Base-by-base conservation (phyloP, 768 basidiomycete genomes). In the Termitomyces sp. region DNA sequence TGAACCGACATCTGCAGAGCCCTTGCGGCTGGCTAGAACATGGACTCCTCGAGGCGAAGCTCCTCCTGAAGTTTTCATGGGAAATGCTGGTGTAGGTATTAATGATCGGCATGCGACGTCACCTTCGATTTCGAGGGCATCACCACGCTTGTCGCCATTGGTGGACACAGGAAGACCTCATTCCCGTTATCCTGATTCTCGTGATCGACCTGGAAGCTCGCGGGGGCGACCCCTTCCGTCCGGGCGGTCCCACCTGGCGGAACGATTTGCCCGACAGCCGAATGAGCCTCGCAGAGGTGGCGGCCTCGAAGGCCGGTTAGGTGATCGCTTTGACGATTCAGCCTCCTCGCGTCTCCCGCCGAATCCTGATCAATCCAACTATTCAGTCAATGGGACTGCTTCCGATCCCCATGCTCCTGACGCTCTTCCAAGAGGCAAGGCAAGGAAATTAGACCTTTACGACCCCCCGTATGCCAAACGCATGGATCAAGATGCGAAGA, bases 41-140 rank as follows among this genome's bases (percentile, higher is more conserved):
- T 65, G 65, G 64, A 60, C 58, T 14, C 64, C 63, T 34, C 61
- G 62, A 32, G 62, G 62, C 44, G 57, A 44, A n/a, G 51, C 66
- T 15, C 65, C 64, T 34, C 54, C 59, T 14, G 57, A 60, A 24
- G 30, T 46, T 2, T 46, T 56, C 51, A 53, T 47, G 35, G 37
- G 24, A n/a, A 60, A 44, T 34, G 32, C 44, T 34, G 45, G 46
- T 38, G 17, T 45, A n/a, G 52, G 42, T 24, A 51, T 47, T 22
- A 62, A 59, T 34, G 44, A 60, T 49, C 62, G 54, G 17, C 55
- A 44, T 12, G 47, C 64, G 12, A 67, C 69, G 1, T 64, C 67
- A 19, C 68, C 70, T 26, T 70, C 68, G 2, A 56, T 64, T 30
- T 62, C 68, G 10, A 62, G 67, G 51, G 66, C 69, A 45, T 62